Conservation (phyloP, 805 yeast genomes). For the Teunomyces pallodes region DNA sequence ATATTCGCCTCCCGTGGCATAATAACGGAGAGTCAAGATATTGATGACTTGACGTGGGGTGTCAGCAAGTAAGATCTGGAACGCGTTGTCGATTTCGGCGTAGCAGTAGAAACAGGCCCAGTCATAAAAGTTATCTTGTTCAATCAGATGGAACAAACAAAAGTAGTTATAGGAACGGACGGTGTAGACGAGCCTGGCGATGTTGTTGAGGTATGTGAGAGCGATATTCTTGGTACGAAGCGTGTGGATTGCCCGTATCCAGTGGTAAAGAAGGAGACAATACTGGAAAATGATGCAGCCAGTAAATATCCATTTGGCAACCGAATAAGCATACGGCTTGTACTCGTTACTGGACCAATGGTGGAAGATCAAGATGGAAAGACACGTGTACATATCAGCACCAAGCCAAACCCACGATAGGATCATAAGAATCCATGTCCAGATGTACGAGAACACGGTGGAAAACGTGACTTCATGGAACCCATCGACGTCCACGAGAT, state of each 20-base stretch:
- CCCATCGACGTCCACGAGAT: slow-evolving; percentile 43
- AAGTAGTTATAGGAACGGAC: slow-evolving; percentile 58
- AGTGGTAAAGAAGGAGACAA: slow-evolving; percentile 53
- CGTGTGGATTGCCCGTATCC: slow-evolving; percentile 55
- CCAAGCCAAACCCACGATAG: slow-evolving; percentile 52
- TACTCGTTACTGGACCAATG: slow-evolving; percentile 59
- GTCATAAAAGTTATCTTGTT: slow-evolving; percentile 60
- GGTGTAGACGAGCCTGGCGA: slow-evolving; percentile 59
- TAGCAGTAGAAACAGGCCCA: slow-evolving; percentile 65
- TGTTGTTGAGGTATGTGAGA: slow-evolving; percentile 62
- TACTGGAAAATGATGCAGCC: slow-evolving; percentile 78
- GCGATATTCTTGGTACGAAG: slow-evolving; percentile 65
- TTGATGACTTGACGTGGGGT: slow-evolving; percentile 86
- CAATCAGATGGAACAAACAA: slow-evolving; percentile 69
- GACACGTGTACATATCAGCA: slow-evolving; percentile 76
- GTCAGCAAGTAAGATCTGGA: slow-evolving; percentile 67
- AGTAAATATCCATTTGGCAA: slow-evolving; percentile 70
- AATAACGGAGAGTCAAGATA: slow-evolving; percentile 60
- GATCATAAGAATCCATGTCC: slow-evolving; percentile 48
- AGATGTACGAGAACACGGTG: slow-evolving; percentile 44
- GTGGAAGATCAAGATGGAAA: slow-evolving; percentile 69
- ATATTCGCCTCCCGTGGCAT: slow-evolving; percentile 47
- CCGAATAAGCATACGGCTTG: slow-evolving; percentile 45
- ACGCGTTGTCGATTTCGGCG: slow-evolving; percentile 61
- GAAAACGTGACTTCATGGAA: slow-evolving; percentile 44